Evolutionary conservation across 257 asterid genomes (phyloP).

Genomic region (Rehmannia glutinosa): DNA sequence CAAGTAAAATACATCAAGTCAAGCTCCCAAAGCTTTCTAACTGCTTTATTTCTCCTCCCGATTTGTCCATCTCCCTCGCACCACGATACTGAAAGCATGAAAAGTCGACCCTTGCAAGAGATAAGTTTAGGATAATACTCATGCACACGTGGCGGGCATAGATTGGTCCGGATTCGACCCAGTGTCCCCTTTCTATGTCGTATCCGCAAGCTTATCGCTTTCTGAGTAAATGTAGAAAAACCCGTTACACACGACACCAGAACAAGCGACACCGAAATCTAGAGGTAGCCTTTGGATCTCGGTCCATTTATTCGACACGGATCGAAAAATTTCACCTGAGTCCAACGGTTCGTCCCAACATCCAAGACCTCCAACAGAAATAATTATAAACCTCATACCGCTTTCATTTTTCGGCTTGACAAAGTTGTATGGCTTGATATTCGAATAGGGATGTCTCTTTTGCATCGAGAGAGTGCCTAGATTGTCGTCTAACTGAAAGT

Average conservation of each 20-base stretch:
- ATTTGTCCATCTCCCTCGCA: conserved; percentile 96
- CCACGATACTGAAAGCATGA: conserved; percentile 90
- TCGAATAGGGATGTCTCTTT: conserved; percentile 41
- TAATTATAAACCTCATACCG: conserved; percentile 43
- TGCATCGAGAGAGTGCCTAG: conserved; percentile 59
- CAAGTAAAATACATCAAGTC: conserved; percentile 48
- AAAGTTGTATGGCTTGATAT: conserved; percentile 24
- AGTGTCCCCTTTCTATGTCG: conserved; percentile 76
- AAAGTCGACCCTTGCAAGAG: conserved; percentile 53
- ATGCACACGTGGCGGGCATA: conserved; percentile 74
- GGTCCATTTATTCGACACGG: conserved; percentile 78
- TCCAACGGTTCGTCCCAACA: conserved; percentile 86
- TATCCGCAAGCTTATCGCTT: conserved; percentile 72
- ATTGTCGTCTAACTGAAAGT: conserved; percentile 75
- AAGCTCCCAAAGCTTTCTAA: conserved; percentile 93
- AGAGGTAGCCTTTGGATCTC: conserved; percentile 77
- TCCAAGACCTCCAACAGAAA: conserved; percentile 94
- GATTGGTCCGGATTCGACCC: conserved; percentile 70
- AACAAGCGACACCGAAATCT: conserved; percentile 80
- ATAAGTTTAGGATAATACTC: conserved; percentile 82
- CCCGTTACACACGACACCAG: conserved; percentile 69
- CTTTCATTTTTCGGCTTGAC: conserved; percentile 40
- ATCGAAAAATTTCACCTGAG: conserved; percentile 79
- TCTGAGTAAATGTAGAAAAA: conserved; percentile 83
- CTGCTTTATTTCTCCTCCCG: conserved; percentile 93